Evolutionary conservation across 306 rosid genomes (phyloP).

Genomic region (Luffa aegyptiaca): DNA sequence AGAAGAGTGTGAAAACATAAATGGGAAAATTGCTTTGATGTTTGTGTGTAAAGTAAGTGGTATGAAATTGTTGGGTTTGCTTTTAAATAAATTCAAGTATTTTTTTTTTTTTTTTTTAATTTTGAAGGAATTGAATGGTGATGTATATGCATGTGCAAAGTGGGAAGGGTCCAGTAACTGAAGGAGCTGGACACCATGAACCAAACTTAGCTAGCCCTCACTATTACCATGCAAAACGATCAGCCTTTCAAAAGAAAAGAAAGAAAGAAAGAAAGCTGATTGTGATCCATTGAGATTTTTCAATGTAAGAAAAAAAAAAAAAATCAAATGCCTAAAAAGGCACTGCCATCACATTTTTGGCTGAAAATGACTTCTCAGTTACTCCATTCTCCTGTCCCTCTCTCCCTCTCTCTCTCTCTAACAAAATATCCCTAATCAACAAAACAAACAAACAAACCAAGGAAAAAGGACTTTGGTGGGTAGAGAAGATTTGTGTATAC

Average conservation of each 20-base stretch:
- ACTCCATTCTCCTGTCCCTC: neutral
- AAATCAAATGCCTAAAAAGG: neutral
- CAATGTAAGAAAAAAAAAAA: neutral
- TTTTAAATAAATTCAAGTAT: no score
- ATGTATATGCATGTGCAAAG: constrained; percentile 11
- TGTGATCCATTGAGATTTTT: neutral
- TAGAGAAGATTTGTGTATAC: neutral
- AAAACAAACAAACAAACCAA: neutral
- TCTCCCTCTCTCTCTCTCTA: neutral
- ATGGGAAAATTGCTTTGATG: neutral
- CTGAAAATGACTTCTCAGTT: neutral
- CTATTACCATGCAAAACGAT: constrained; percentile 4
- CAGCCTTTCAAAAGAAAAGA: constrained; percentile 6
- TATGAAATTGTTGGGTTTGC: no score
- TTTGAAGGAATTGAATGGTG: neutral
- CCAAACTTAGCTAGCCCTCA: neutral
- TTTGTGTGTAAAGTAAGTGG: neutral
- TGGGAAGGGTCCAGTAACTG: constrained; percentile 1
- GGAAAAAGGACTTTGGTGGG: neutral
- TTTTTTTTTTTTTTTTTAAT: neutral
- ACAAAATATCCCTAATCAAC: neutral
- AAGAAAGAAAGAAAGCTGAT: neutral
- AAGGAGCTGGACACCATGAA: constrained; percentile 4
- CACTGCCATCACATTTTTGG: neutral
- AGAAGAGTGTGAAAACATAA: neutral